Conservation (phyloP, 805 yeast genomes). For the Cyberlindnera maritima region DNA sequence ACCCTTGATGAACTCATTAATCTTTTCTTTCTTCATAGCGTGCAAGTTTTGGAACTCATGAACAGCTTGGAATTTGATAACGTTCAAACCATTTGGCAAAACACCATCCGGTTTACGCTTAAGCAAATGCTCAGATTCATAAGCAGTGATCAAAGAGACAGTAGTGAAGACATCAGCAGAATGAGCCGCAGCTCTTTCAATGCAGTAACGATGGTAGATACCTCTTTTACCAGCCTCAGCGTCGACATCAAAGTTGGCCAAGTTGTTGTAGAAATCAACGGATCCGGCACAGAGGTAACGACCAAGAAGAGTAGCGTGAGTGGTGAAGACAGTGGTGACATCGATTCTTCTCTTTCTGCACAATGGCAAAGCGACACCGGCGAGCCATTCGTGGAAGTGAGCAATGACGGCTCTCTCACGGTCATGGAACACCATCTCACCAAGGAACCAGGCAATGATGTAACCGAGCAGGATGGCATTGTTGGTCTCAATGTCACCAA, state of each 20-base stretch:
- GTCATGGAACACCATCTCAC: conserved; percentile 86
- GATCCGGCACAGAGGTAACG: conserved; percentile 95
- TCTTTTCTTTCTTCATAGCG: conserved; percentile 85
- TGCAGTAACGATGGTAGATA: conserved; percentile 93
- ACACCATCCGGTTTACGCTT: conserved; percentile 98
- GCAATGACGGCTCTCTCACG: conserved; percentile 85
- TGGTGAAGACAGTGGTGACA: conserved; percentile 92
- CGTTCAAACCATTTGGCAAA: conserved; percentile 93
- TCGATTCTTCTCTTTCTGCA: conserved; percentile 90
- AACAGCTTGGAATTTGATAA: conserved; percentile 93
- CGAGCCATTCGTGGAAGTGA: conserved; percentile 98
- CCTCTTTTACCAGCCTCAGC: conserved; percentile 98
- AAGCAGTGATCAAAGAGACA: conserved; percentile 96
- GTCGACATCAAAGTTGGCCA: conserved; percentile 88
- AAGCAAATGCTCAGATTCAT: conserved; percentile 86
- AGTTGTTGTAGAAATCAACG: conserved; percentile 91
- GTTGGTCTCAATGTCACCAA: conserved; percentile 81
- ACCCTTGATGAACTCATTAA: conserved; percentile 92
- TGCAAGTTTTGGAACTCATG: conserved; percentile 98
- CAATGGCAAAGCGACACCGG: conserved; percentile 92
- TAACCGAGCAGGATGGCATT: conserved; percentile 93
- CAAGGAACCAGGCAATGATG: conserved; percentile 94
- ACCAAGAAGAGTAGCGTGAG: conserved; percentile 95
- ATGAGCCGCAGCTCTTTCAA: conserved; percentile 95
- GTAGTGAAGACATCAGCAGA: conserved; percentile 96